Evolutionary conservation across 73 alveolate genomes (phyloP).

Genomic region (Stentor roeselii): DNA sequence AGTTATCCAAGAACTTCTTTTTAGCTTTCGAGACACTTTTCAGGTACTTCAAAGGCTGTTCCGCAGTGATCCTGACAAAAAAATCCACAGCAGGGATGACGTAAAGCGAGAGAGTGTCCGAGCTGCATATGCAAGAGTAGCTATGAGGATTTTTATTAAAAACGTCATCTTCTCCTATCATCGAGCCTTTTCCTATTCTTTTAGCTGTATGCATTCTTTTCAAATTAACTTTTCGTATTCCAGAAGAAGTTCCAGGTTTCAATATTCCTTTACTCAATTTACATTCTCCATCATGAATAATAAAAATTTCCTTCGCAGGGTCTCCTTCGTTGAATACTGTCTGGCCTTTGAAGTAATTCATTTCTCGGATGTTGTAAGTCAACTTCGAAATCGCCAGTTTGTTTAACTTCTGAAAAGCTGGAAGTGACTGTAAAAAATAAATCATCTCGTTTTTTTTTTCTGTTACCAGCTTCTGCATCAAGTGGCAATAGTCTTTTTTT

Average conservation of each 20-base stretch:
- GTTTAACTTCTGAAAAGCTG: not conserved
- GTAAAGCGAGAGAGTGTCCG: not conserved
- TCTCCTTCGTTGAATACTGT: slow-evolving; percentile 49
- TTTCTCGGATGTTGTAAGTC: slow-evolving; percentile 20
- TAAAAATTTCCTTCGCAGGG: slow-evolving; percentile 30
- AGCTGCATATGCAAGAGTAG: not conserved
- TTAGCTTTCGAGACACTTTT: not conserved
- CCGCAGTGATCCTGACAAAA: not conserved
- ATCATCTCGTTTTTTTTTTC: not conserved
- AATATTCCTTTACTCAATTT: slow-evolving; percentile 27
- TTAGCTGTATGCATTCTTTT: not conserved
- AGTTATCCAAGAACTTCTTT: not conserved
- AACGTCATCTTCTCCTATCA: slow-evolving; percentile 4
- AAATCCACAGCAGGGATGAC: not conserved
- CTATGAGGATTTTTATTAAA: not conserved
- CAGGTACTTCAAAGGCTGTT: not conserved
- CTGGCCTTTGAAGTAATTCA: slow-evolving; percentile 35
- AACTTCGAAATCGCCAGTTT: not conserved
- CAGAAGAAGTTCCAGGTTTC: not conserved
- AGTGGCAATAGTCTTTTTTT: not conserved
- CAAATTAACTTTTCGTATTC: not conserved
- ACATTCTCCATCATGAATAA: slow-evolving; percentile 57
- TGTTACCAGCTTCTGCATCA: not conserved
- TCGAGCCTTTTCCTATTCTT: not conserved
- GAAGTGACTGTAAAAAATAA: not conserved